Base-by-base conservation (phyloP, 1,139 yeast genomes). In the Arxiozyma telluris region DNA sequence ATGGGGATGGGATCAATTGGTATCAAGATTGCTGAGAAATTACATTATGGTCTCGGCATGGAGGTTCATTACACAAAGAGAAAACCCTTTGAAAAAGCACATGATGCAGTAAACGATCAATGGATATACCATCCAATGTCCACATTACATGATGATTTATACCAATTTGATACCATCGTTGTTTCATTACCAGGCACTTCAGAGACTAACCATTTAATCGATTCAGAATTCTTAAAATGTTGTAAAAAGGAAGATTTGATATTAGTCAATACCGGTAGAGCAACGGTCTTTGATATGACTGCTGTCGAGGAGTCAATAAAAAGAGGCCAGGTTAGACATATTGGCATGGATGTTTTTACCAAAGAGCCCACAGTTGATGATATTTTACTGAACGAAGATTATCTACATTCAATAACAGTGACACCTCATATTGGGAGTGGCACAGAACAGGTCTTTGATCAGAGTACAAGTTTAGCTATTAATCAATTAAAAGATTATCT, bases 1-100 rank as follows among this genome's bases (percentile, higher is more conserved):
- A 78, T 87, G 4, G 96, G 96, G 0, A 81, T 87, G 64, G 96
- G 96, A 1, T 76, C 79, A 39, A 87, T 88, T 59, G 96, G 96
- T 3, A 74, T 76, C 63, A 76, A 77, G 34, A 77, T 86, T 52
- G 95, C 83, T 1, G 64, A 67, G 45, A 76, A 87, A 58, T 75
- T 86, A 58, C 62, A 73, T 27, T 45, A 58, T 47, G 77, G 76
- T 1, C 66, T 88, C 41, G 94, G 91, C 1, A 84, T 88, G 93
- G 72, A 80, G 34, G 75, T 87, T 41, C 82, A 79, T 60, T 87
- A 85, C 63, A 74, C 80, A 55, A 84, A 84, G 61, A 74, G 91
- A 61, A 62, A 71, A 71, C 2, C 77, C 71, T 7, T 54, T 42
- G 4, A 50, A 50, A 2, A 53, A 60, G 1, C 23, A 53, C n/a